Evolutionary conservation across 192 early-diverging fungal genomes (phyloP), one percentile per base, ranked within the genome.

Genomic region (Coemansia sp.): DNA sequence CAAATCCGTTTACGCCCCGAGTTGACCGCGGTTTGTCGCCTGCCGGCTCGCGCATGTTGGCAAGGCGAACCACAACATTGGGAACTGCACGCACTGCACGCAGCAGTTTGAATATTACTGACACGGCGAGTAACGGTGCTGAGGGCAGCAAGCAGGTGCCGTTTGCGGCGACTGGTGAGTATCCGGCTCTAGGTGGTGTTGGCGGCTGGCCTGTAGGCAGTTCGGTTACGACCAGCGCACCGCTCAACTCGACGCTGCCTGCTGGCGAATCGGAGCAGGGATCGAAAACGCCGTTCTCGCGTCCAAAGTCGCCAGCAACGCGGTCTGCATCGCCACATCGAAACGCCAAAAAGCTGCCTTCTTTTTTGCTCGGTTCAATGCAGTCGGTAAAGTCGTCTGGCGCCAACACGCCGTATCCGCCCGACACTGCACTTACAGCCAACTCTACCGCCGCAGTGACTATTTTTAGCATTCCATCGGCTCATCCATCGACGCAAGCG

Each of bases 1-100:
- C 54, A 16, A 81, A 81, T 39, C 78, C 78, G 18, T 81, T 81
- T 47, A 71, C 73, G 19, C 78, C 78, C 35, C 72, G 78, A 19
- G 48, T 48, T n/a, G 78, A 81, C 51, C 64, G 69, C 32, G 62
- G 45, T 8, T 9, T 67, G 11, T 37, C 73, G 11, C 27, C 65
- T 9, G 69, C 62, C 1, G 61, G 67, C 22, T 60, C 78, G 26
- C 72, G 58, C 43, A 39, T 65, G 18, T 29, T 71, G 16, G 41
- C 62, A 16, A 65, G 78, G 50, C 65, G 65, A 32, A 58, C 35
- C 62, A 62, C 65, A 13, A 49, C 65, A n/a, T 43, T 67, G n/a
- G 67, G 61, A 22, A 63, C 54, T 8, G 57, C 24, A 13, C 53
- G 53, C n/a, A 24, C 61, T 55, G 27, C 50, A 9, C 60, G 61